Base-by-base conservation (phyloP, 2,329 filamentous ascomycete genomes). In the Aspergillus alliaceus region DNA sequence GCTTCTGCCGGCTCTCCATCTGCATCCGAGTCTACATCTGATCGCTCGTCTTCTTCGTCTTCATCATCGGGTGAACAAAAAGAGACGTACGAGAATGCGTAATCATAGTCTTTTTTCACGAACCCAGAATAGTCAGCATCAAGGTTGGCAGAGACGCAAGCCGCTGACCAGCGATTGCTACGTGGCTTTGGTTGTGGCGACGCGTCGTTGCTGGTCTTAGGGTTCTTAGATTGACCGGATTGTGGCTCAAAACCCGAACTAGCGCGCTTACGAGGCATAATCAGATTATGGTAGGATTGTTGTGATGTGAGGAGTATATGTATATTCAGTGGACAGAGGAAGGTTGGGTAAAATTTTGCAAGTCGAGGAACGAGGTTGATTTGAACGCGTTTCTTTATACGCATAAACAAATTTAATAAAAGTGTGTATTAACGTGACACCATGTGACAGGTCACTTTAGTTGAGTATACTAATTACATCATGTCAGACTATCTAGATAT, bases 71-170 rank as follows among this genome's bases (percentile, higher is more conserved):
- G 12, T 20, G 18, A n/a, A 24, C 56, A 58, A 14, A 58, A 24
- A 25, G 52, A 58, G 2, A 51, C 35, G 40, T 48, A 55, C 2
- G 46, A 20, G 34, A 53, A 54, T 9, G 44, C 34, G 14, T 32
- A 22, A 6, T 32, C 37, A 2, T 37, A 25, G 24, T 59, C 39
- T 18, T 51, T 27, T 9, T 24, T 27, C 18, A 53, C 35, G 24
- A 37, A 40, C 7, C 20, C 6, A 15, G 42, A 25, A 20, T 57
- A 59, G 9, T 24, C 22, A 6, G 29, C 35, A 15, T 75, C 72
- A 15, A 67, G 63, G 56, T 76, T 76, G 31, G 64, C 69, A 5
- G 75, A 75, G 25, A 54, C 73, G 6, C 73, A 77, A 11, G 74
- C 63, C 7, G 51, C 56, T 2, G 71, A 59, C 72, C 73, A 76